Percentiles rank a stretch among this genome's conserved stretches.
Conservation (phyloP, 192 early-diverging fungal genomes). For the Gamsiella multidivaricata region DNA sequence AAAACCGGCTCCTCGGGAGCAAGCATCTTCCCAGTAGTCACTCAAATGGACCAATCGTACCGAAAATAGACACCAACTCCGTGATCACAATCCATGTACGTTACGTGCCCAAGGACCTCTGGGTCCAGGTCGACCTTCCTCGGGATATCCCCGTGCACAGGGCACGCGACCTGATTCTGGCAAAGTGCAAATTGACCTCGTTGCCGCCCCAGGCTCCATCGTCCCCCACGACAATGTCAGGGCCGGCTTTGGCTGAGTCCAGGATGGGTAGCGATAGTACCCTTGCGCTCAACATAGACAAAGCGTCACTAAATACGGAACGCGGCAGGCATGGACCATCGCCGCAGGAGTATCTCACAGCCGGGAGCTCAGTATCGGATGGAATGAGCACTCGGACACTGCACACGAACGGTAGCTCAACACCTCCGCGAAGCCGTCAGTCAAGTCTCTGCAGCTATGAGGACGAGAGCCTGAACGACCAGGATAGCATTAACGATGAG, state of each 20-base stretch:
- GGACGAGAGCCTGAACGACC: slow-evolving; percentile 28
- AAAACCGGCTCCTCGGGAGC: no score
- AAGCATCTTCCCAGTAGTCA: background rate
- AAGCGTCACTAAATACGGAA: background rate
- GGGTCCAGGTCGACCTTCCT: slow-evolving; percentile 43
- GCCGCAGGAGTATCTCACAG: no score
- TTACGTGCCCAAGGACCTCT: slow-evolving; percentile 42
- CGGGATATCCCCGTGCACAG: slow-evolving; percentile 35
- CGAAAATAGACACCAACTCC: slow-evolving; percentile 9
- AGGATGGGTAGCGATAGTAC: no score
- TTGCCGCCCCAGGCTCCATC: slow-evolving; percentile 9
- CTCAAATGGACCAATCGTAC: background rate
- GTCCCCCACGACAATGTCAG: background rate
- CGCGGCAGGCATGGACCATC: no score
- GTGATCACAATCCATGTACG: slow-evolving; percentile 42
- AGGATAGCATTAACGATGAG: slow-evolving; percentile 41
- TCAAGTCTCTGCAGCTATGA: background rate
- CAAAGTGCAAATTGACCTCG: slow-evolving; percentile 30
- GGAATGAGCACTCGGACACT: background rate
- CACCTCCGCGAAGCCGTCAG: background rate
- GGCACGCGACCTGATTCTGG: slow-evolving; percentile 30
- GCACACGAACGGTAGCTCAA: background rate
- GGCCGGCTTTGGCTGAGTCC: no score
- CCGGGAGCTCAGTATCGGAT: background rate
- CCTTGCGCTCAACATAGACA: no score